These are phyloP conservation scores for Coemansia sp. DNA, from an alignment of 371 early-diverging fungal species.

Conservation along the genomic window DNA sequence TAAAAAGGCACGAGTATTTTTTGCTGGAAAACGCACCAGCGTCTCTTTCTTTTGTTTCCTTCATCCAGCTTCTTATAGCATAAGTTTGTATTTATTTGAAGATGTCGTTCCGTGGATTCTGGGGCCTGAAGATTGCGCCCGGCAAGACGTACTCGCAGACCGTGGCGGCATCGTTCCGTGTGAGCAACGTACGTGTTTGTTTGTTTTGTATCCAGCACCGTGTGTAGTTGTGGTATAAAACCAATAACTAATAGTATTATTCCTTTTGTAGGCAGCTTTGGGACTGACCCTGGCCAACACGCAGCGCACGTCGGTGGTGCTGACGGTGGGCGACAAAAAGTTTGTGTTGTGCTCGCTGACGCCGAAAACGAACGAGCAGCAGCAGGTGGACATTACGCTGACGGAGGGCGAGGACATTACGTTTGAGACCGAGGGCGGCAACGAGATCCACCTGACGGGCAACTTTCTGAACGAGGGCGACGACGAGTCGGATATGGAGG, in stretches of 20 bases:
- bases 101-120: conserved; percentile 48
- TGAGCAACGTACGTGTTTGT: conserved; percentile 64
- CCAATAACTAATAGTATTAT: background rate
- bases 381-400: conserved; percentile 69
- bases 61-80: background rate
- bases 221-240: too few relatives aligned
- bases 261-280: conserved; percentile 68
- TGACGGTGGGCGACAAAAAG: conserved; percentile 68
- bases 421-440: conserved; percentile 63
- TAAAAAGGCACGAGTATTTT: background rate
- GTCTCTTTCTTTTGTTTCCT: background rate
- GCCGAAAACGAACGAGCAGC: conserved; percentile 72
- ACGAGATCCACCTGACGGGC: conserved; percentile 71
- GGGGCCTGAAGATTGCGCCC: conserved; percentile 64
- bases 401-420: conserved; percentile 78
- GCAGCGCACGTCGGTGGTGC: conserved; percentile 63
- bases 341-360: conserved; percentile 79
- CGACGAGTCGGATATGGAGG: conserved; percentile 50
- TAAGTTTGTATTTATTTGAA: conserved; percentile 4
- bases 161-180: conserved; percentile 73
- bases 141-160: conserved; percentile 71
- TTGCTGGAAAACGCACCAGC: background rate
- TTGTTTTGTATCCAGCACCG: background rate
- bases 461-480: conserved; percentile 63
- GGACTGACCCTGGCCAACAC: conserved; percentile 54